phyloP scores from a whole-genome alignment of 1,139 yeast genomes.

The Blastobotrys raffinosifermentans region DNA sequence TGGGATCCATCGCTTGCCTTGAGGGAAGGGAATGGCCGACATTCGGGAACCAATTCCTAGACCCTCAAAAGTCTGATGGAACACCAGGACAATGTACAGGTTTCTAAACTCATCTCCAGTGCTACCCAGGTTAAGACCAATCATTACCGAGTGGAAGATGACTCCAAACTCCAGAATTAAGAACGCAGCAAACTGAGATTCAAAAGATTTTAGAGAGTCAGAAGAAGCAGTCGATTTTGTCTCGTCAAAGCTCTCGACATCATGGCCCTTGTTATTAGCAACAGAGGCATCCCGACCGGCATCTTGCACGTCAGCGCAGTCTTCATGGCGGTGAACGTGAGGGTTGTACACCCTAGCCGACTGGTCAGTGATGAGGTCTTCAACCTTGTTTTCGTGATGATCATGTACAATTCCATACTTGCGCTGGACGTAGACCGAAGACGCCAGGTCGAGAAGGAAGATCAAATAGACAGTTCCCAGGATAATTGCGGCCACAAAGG shows the following conservation, averaged over 20 bases:
- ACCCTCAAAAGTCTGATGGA: constrained; percentile 93
- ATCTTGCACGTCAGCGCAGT: constrained; percentile 13
- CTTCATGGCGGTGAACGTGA: constrained; percentile 12
- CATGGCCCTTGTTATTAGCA: constrained; percentile 30
- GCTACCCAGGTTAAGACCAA: constrained; percentile 68
- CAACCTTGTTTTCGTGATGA: constrained; percentile 55
- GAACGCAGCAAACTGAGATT: constrained; percentile 42
- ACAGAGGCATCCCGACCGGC: constrained; percentile 7
- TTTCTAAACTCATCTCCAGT: constrained; percentile 60
- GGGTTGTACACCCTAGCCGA: constrained; percentile 40
- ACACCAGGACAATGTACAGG: constrained; percentile 70
- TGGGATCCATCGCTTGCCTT: constrained; percentile 46
- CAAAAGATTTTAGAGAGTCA: constrained; percentile 48
- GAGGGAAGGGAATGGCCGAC: constrained; percentile 50
- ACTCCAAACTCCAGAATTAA: constrained; percentile 72
- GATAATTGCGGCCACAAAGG: constrained; percentile 33
- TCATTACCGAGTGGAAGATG: constrained; percentile 71
- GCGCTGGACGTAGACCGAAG: constrained; percentile 22
- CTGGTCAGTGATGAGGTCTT: constrained; percentile 65
- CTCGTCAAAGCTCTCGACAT: too few relatives aligned
- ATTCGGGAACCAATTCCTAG: constrained; percentile 81
- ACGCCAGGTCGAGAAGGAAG: constrained; percentile 30
- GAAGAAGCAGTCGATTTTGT: constrained; percentile 1
- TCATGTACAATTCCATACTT: constrained; percentile 19
- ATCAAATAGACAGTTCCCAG: constrained; percentile 36